Evolutionary conservation across 176 grass and related monocot genomes (phyloP).

Genomic region (Oryza nivara): DNA sequence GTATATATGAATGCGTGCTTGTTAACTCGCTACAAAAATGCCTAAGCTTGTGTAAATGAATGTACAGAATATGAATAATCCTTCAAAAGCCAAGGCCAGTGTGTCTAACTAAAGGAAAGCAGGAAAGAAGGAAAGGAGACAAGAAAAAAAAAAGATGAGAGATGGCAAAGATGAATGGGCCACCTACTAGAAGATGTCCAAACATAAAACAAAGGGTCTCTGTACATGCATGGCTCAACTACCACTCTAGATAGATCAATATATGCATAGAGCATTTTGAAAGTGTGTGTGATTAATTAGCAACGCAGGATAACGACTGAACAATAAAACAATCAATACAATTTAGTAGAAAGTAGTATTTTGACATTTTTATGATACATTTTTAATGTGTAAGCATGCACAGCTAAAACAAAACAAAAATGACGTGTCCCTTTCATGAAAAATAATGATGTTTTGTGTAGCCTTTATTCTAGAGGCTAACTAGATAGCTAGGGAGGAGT

Average conservation of each 20-base stretch:
- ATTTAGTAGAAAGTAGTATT: conserved; percentile 11
- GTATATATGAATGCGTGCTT: too few species aligned
- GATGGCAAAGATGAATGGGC: conserved; percentile 30
- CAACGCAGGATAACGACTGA: conserved; percentile 5
- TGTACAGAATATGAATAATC: background rate
- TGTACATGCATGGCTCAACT: conserved; percentile 39
- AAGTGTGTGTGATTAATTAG: background rate
- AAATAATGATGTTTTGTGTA: background rate
- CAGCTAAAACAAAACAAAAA: conserved; percentile 9
- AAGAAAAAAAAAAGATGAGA: background rate
- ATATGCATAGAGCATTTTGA: conserved; percentile 7
- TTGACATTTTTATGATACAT: conserved; percentile 1
- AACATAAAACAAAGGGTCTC: conserved; percentile 24
- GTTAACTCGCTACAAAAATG: background rate
- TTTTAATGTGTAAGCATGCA: background rate
- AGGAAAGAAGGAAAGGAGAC: conserved; percentile 13
- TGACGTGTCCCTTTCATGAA: background rate
- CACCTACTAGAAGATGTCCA: conserved; percentile 41
- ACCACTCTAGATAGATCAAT: conserved; percentile 38
- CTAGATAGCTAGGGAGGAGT: background rate
- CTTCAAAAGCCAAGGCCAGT: background rate
- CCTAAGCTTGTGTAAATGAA: background rate
- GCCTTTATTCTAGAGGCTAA: background rate
- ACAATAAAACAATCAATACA: conserved; percentile 9
- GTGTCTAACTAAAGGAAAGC: conserved; percentile 12